Conservation (phyloP, 163 green algal species). For the Scenedesmus sp. region DNA sequence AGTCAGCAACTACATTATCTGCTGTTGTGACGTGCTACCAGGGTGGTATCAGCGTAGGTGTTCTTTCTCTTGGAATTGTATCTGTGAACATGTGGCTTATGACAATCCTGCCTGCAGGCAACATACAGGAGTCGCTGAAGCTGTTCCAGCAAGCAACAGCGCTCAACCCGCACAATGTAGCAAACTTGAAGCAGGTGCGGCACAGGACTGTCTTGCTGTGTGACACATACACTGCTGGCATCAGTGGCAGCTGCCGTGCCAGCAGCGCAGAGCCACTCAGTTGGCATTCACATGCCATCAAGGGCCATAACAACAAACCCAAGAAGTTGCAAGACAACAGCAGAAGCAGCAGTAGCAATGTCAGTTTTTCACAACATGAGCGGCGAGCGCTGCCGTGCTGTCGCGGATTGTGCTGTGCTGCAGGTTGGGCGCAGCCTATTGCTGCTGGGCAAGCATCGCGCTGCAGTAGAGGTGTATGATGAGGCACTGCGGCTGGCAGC, state of each 20-base stretch:
- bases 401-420: not conserved
- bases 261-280: not conserved
- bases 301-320: too few relatives aligned
- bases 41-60: too few relatives aligned
- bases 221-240: not conserved
- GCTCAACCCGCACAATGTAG: slow-evolving; percentile 79
- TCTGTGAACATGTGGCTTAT: too few relatives aligned
- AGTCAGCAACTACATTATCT: too few relatives aligned
- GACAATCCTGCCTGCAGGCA: slow-evolving; percentile 55
- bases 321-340: too few relatives aligned
- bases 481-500: slow-evolving; percentile 73
- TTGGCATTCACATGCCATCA: not conserved
- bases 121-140: slow-evolving; percentile 79
- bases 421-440: slow-evolving; percentile 81
- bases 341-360: too few relatives aligned
- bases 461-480: slow-evolving; percentile 82
- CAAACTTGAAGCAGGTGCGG: slow-evolving; percentile 78
- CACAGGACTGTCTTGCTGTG: not conserved
- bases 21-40: too few relatives aligned
- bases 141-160: slow-evolving; percentile 81
- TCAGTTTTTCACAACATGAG: too few relatives aligned
- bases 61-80: too few relatives aligned
- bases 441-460: slow-evolving; percentile 82
- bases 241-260: not conserved
- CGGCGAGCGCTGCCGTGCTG: not conserved